Conservation (phyloP, 805 yeast genomes). For the Clavispora vitiphila region DNA sequence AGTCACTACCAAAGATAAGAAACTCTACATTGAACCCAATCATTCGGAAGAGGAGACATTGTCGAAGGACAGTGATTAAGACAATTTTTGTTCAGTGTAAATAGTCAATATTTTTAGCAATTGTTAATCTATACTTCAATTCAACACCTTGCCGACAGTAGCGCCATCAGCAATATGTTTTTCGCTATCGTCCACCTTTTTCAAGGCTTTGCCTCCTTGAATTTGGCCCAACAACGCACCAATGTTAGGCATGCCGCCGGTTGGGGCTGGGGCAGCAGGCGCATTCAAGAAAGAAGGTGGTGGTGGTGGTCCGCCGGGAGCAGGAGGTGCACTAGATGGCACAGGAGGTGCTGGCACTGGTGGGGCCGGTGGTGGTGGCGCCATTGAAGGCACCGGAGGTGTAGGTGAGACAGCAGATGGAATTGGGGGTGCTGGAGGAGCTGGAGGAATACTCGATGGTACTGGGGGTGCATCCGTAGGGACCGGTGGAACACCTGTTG, state of each 20-base stretch:
- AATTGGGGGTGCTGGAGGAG: neutral
- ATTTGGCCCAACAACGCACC: conserved; percentile 55
- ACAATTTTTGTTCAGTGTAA: neutral
- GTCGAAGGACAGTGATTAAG: neutral
- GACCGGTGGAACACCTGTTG: conserved; percentile 16
- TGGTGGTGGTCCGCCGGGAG: conserved; percentile 3
- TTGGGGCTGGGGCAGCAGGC: conserved; percentile 19
- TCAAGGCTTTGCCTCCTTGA: conserved; percentile 45
- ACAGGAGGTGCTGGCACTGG: no score
- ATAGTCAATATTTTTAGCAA: neutral
- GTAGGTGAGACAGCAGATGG: conserved; percentile 2
- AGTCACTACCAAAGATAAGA: conserved; percentile 22
- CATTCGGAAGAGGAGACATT: conserved; percentile 18
- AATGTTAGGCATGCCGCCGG: conserved; percentile 27
- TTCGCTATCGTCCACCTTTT: conserved; percentile 45
- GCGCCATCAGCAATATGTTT: conserved; percentile 44
- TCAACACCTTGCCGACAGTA: conserved; percentile 47
- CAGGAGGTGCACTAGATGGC: conserved; percentile 2
- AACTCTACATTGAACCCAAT: conserved; percentile 28
- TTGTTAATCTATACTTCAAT: neutral
- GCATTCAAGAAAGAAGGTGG: conserved; percentile 2
- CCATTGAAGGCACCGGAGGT: conserved; percentile 1
- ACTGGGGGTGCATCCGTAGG: conserved; percentile 6
- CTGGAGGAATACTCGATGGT: neutral
- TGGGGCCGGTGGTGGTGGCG: no score